Evolutionary conservation across 495 filamentous ascomycete species (phyloP).

Genomic region (Chaetomium fimeti): DNA sequence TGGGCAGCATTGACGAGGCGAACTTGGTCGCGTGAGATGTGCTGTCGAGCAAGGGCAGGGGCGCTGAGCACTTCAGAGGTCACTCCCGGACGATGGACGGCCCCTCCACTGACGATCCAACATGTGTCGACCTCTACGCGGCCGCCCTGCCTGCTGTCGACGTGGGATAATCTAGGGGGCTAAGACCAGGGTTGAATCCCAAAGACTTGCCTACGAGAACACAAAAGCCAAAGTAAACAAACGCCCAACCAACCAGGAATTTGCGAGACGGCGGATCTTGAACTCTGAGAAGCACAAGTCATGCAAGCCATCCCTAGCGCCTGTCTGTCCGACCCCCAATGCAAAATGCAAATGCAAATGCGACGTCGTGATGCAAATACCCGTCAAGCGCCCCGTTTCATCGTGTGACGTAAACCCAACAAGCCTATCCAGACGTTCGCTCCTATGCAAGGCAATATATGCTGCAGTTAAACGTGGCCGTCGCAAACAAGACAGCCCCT

Average conservation of each 20-base stretch:
- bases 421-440: conserved; percentile 20
- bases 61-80: neutral
- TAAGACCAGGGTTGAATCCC: neutral
- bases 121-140: conserved; percentile 1
- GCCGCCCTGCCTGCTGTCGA: neutral
- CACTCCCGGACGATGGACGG: neutral
- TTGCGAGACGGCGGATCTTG: conserved; percentile 8
- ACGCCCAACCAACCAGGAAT: conserved; percentile 1
- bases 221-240: conserved; percentile 15
- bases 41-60: neutral
- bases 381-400: conserved; percentile 12
- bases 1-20: neutral
- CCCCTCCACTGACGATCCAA: neutral
- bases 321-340: conserved; percentile 15
- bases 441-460: conserved; percentile 30
- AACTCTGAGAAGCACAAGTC: neutral
- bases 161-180: too few species aligned
- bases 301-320: conserved; percentile 26
- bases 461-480: conserved; percentile 26
- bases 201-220: neutral
- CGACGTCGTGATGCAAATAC: conserved; percentile 21
- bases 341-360: conserved; percentile 13
- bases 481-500: conserved; percentile 25
- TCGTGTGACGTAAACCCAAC: conserved; percentile 14
- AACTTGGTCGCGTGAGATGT: neutral